Evolutionary conservation across 129 eudicot species (phyloP).

Genomic region (Calendula officinalis): DNA sequence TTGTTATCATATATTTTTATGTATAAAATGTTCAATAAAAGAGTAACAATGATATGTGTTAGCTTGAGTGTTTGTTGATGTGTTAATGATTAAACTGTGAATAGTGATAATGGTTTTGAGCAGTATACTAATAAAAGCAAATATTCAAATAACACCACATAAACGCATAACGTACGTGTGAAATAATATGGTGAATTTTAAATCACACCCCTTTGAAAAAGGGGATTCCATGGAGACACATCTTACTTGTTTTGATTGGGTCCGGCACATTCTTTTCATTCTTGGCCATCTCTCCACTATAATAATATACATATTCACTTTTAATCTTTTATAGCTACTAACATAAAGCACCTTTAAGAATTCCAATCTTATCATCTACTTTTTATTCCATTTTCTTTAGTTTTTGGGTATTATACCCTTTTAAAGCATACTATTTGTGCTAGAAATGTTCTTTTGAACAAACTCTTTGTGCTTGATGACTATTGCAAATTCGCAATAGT

Average conservation of each 20-base stretch:
- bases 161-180: background rate
- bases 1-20: no score
- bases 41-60: no score
- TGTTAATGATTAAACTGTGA: no score
- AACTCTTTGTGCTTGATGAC: no score
- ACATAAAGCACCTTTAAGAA: conserved; percentile 11
- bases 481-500: no score
- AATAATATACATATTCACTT: background rate
- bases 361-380: conserved; percentile 13
- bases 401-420: background rate
- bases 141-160: no score
- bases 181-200: background rate
- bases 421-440: background rate
- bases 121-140: no score
- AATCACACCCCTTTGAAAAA: background rate
- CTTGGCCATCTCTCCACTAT: conserved; percentile 13
- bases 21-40: no score
- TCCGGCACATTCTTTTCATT: conserved; percentile 21
- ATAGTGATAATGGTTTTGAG: no score
- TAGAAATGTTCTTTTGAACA: background rate
- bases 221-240: background rate
- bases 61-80: no score
- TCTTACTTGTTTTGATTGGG: conserved; percentile 17
- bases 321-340: background rate
- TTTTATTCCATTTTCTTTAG: background rate